Conservation (phyloP, 306 rosid species). For the Glycine soja region DNA sequence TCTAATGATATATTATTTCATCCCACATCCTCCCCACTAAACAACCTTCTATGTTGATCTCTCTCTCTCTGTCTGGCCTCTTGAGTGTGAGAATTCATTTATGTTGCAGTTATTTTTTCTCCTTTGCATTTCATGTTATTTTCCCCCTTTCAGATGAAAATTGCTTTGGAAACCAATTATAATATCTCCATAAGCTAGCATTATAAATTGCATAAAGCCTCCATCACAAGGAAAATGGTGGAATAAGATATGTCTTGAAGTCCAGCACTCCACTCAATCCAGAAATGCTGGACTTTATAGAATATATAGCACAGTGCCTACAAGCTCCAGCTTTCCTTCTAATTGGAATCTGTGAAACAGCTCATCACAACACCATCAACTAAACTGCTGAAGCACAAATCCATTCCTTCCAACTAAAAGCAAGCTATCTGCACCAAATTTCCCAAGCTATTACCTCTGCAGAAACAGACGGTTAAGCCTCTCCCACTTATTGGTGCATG, state of each 20-base stretch:
- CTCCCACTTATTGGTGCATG: not conserved
- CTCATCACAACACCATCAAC: not conserved
- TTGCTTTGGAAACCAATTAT: not conserved
- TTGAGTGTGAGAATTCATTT: no score
- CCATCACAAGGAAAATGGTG: not conserved
- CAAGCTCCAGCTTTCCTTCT: not conserved
- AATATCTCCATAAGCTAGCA: not conserved
- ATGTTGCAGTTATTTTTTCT: no score
- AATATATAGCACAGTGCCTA: not conserved
- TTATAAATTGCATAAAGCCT: not conserved
- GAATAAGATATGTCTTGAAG: not conserved
- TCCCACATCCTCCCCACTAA: not conserved
- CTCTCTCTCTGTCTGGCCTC: not conserved
- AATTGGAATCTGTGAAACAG: not conserved
- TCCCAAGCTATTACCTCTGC: not conserved
- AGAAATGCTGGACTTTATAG: not conserved
- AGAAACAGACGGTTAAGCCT: not conserved
- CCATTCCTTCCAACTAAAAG: not conserved
- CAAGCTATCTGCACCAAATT: not conserved
- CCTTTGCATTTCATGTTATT: not conserved
- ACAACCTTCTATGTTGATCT: not conserved
- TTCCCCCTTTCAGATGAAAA: not conserved
- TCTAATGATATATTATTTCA: not conserved
- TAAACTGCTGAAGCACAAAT: not conserved
- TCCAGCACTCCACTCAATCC: no score